Evolutionary conservation across 495 filamentous ascomycete species (phyloP).

Genomic region (Penicillium desertorum): DNA sequence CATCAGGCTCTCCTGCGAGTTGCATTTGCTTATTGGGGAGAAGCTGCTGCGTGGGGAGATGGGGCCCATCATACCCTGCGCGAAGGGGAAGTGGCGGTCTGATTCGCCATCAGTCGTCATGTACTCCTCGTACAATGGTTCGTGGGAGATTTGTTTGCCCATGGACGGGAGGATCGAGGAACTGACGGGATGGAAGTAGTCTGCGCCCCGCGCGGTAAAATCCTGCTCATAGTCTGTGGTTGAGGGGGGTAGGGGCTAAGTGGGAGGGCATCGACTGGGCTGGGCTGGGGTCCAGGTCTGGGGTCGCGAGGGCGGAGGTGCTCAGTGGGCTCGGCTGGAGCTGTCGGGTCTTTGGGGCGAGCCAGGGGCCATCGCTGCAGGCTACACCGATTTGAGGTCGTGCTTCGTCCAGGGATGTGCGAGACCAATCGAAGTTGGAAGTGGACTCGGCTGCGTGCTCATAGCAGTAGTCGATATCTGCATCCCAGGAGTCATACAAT

Average conservation of each 20-base stretch:
- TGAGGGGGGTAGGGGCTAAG: slow-evolving; percentile 39
- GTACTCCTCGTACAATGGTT: slow-evolving; percentile 52
- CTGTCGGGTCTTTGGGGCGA: slow-evolving; percentile 20
- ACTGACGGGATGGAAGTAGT: slow-evolving; percentile 42
- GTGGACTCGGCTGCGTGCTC: slow-evolving; percentile 86
- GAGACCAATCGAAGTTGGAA: slow-evolving; percentile 86
- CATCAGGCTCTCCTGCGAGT: slow-evolving; percentile 58
- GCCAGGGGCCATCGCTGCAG: slow-evolving; percentile 18
- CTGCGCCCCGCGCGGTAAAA: slow-evolving; percentile 25
- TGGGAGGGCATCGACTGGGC: slow-evolving; percentile 37
- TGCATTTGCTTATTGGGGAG: slow-evolving; percentile 58
- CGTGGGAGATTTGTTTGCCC: slow-evolving; percentile 39
- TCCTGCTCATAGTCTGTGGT: slow-evolving; percentile 36
- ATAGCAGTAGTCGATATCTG: slow-evolving; percentile 93
- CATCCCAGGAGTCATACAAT: slow-evolving; percentile 76
- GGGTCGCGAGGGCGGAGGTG: slow-evolving; percentile 34
- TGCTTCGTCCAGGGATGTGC: slow-evolving; percentile 41
- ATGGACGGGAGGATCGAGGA: slow-evolving; percentile 33
- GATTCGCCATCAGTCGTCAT: slow-evolving; percentile 47
- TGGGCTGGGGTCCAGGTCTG: slow-evolving; percentile 43
- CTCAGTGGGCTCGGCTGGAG: slow-evolving; percentile 30
- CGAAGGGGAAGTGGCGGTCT: slow-evolving; percentile 45
- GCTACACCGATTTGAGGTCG: slow-evolving; percentile 22
- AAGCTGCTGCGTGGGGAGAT: slow-evolving; percentile 52
- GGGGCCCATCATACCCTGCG: slow-evolving; percentile 40